phyloP scores from a whole-genome alignment of 2,329 filamentous ascomycete genomes.

The Aspergillus novoparasiticus region DNA sequence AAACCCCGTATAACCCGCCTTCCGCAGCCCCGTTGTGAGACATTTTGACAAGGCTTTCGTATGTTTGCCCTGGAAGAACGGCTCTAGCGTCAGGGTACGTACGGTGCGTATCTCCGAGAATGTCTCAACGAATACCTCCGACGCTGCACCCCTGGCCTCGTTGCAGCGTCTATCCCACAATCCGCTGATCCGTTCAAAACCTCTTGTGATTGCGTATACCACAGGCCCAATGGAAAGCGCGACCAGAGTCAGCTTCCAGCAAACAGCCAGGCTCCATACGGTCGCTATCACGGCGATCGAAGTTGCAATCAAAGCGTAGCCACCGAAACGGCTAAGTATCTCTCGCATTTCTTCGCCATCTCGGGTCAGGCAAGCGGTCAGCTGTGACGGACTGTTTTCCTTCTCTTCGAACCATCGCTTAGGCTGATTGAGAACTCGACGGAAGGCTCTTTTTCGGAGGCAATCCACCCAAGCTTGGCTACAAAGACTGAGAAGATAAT shows the following conservation, averaged over 20 bases:
- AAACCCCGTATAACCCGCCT: conserved; percentile 68
- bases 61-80: conserved; percentile 69
- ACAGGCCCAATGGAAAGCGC: conserved; percentile 69
- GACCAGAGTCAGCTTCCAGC: conserved; percentile 81
- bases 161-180: conserved; percentile 74
- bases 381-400: conserved; percentile 63
- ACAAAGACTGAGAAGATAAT: conserved; percentile 70
- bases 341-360: conserved; percentile 87
- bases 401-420: conserved; percentile 72
- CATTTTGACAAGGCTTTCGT: conserved; percentile 53
- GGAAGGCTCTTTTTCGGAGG: conserved; percentile 69
- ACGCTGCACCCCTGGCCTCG: conserved; percentile 61
- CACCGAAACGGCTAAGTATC: conserved; percentile 75
- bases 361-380: conserved; percentile 74
- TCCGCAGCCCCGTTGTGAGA: conserved; percentile 63
- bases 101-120: conserved; percentile 80
- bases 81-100: conserved; percentile 72
- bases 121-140: conserved; percentile 70
- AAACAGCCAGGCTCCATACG: conserved; percentile 71
- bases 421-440: conserved; percentile 72
- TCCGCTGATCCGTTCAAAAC: conserved; percentile 65
- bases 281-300: conserved; percentile 71
- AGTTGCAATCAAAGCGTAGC: conserved; percentile 66
- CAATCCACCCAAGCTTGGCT: conserved; percentile 77
- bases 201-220: conserved; percentile 66